Percentiles rank a stretch among this genome's conserved stretches.
These are phyloP conservation scores for Deinandra increscens DNA, from an alignment of 129 eudicot species.

Conservation along the genomic window DNA sequence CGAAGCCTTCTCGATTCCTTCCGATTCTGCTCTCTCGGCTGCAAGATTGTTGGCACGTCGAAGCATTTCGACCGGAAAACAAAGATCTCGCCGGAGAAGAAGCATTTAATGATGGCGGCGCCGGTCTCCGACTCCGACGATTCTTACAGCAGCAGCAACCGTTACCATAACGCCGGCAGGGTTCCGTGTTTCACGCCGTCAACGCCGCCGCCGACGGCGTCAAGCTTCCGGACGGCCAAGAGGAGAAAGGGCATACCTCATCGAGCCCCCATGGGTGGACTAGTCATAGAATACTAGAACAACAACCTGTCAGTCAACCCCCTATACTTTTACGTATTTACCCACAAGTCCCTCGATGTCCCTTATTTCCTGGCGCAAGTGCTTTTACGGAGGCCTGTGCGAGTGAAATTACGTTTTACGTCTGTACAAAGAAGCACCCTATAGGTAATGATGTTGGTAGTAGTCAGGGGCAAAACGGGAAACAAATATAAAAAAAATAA, in stretches of 20 bases:
- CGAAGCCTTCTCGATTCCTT: conserved; percentile 86
- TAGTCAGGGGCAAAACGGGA: conserved; percentile 36
- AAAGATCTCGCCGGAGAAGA: conserved; percentile 47
- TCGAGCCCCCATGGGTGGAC: conserved; percentile 87
- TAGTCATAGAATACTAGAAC: conserved; percentile 49
- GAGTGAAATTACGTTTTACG: conserved; percentile 14
- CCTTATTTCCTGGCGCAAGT: conserved; percentile 28
- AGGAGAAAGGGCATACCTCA: conserved; percentile 96
- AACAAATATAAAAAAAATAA: conserved; percentile 9
- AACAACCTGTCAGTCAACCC: conserved; percentile 14
- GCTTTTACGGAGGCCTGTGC: conserved; percentile 49
- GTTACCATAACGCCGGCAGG: conserved; percentile 27
- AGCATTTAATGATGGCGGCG: conserved; percentile 27
- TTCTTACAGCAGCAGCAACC: conserved; percentile 70
- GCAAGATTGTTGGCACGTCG: conserved; percentile 86
- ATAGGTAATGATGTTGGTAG: conserved; percentile 29
- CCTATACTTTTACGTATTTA: conserved; percentile 25
- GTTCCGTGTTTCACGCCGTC: conserved; percentile 67
- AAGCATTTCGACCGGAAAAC: conserved; percentile 42
- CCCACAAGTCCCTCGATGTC: conserved; percentile 20
- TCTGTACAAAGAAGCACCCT: conserved; percentile 55
- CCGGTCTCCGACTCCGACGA: conserved; percentile 70
- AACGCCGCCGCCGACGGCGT: conserved; percentile 76
- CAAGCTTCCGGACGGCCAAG: conserved; percentile 57
- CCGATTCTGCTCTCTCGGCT: conserved; percentile 90